Base-by-base conservation (phyloP, 805 yeast genomes). In the Candida caryicola region DNA sequence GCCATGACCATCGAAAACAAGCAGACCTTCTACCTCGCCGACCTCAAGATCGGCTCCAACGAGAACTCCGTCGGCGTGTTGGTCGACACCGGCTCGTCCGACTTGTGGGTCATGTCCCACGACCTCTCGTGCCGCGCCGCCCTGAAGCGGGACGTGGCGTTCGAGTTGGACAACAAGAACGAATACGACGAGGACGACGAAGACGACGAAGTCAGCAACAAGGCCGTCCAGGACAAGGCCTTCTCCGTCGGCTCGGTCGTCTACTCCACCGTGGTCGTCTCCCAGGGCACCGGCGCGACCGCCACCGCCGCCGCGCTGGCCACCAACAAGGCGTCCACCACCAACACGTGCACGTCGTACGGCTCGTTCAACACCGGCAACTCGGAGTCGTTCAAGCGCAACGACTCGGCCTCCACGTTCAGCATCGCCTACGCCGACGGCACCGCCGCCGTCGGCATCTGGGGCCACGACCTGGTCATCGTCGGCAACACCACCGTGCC, bases 391-490 rank as follows among this genome's bases (percentile, higher is more conserved):
- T 76, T 69, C 58, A 45, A 52, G 5, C 40, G 48, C 15, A 77
- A 77, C 49, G 44, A 49, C 18, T 60, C 79, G 1, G 71, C 69
- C 5, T 55, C 58, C 3, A 42, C 48, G 1, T 77, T 77, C 48
- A 26, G 48, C 9, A 77, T 77, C 44, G 32, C 53, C 4, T 77
- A 77, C 44, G 79, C 73, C 5, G 82, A 77, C 51, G 53, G 58
- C 5, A 66, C 79, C 2, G 60, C 50, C 34, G 81, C 81, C 3
- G 36, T 38, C 5, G 82, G 82, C 17, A 40, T 59, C 31, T 77
- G 79, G 79, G 95, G 85, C 16, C 38, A 43, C 29, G 96, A 89
- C 51, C 62, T 66, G 28, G 69, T 89, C 4, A 43, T 49, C 2
- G 50, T 85, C 37, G 78, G 80, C 32, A 76, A 69, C 34, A 58